Evolutionary conservation across 2,329 filamentous ascomycete species (phyloP).

Genomic region (Ramichloridium luteum): DNA sequence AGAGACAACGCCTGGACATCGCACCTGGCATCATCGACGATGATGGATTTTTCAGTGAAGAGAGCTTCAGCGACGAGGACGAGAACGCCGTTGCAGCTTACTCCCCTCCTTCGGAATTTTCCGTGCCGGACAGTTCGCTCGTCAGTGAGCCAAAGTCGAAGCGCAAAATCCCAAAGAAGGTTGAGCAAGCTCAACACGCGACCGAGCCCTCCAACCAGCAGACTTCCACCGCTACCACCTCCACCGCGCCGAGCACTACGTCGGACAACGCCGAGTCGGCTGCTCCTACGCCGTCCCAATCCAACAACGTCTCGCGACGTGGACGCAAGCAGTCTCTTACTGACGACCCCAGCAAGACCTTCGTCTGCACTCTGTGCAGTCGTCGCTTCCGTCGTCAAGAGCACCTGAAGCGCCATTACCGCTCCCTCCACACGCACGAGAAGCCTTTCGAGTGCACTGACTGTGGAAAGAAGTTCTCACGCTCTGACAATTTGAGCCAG

Average conservation of each 20-base stretch:
- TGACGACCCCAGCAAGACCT: constrained; percentile 96
- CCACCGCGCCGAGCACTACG: constrained; percentile 25
- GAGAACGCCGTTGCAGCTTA: constrained; percentile 48
- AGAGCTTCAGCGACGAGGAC: constrained; percentile 66
- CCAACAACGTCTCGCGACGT: constrained; percentile 63
- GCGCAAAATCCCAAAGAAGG: constrained; percentile 20
- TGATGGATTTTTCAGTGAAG: constrained; percentile 64
- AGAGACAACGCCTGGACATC: constrained; percentile 61
- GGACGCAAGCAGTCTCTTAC: constrained; percentile 97
- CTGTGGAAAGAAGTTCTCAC: constrained; percentile 98
- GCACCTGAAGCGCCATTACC: constrained; percentile 96
- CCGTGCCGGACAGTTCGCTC: constrained; percentile 21
- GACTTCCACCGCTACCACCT: constrained; percentile 30
- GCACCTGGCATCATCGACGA: constrained; percentile 52
- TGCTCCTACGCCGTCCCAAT: constrained; percentile 19
- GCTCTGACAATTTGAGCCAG: constrained; percentile 93
- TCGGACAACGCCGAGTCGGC: constrained; percentile 18
- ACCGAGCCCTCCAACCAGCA: constrained; percentile 33
- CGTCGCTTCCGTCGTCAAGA: constrained; percentile 96
- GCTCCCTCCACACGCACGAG: constrained; percentile 94
- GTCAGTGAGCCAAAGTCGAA: constrained; percentile 18
- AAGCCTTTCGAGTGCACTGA: constrained; percentile 97
- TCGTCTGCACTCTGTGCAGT: constrained; percentile 91
- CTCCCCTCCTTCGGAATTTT: constrained; percentile 45
- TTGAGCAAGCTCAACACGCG: constrained; percentile 33